phyloP scores from a whole-genome alignment of 495 filamentous ascomycete genomes.

The Chaetomium tenue region DNA sequence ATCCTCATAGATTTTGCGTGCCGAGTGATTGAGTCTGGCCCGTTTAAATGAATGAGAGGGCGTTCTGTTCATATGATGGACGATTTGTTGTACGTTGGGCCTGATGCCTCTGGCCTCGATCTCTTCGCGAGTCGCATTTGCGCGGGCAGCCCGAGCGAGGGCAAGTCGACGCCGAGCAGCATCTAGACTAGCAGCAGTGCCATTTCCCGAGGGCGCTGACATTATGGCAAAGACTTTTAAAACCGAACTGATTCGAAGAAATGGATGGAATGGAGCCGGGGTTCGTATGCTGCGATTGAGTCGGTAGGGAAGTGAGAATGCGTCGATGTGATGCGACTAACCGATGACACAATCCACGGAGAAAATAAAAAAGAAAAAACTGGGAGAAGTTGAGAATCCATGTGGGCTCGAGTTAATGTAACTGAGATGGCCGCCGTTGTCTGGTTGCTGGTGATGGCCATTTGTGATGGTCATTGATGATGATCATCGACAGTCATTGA shows the following conservation, averaged over 20 bases:
- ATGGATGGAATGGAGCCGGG: neutral
- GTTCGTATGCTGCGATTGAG: neutral
- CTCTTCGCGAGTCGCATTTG: slow-evolving; percentile 25
- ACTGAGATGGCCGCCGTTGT: neutral
- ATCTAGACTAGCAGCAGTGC: neutral
- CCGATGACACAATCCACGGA: neutral
- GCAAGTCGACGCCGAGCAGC: slow-evolving; percentile 13
- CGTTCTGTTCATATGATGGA: slow-evolving; percentile 21
- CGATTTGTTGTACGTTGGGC: slow-evolving; percentile 23
- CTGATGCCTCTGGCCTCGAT: slow-evolving; percentile 29
- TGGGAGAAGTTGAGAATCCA: slow-evolving; percentile 6
- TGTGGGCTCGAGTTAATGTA: neutral
- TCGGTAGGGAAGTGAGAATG: neutral
- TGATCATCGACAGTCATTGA: neutral
- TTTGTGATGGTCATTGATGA: neutral
- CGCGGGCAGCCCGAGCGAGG: slow-evolving; percentile 21
- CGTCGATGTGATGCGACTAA: neutral
- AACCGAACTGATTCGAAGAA: neutral
- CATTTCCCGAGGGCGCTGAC: slow-evolving; percentile 1
- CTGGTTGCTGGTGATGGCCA: neutral
- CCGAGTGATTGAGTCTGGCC: neutral
- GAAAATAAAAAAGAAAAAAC: neutral
- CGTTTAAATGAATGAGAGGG: slow-evolving; percentile 15
- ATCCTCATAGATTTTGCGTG: slow-evolving; percentile 19
- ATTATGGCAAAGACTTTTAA: neutral